Base-by-base conservation (phyloP, 768 basidiomycete genomes). In the Psilocybe subaeruginosa region DNA sequence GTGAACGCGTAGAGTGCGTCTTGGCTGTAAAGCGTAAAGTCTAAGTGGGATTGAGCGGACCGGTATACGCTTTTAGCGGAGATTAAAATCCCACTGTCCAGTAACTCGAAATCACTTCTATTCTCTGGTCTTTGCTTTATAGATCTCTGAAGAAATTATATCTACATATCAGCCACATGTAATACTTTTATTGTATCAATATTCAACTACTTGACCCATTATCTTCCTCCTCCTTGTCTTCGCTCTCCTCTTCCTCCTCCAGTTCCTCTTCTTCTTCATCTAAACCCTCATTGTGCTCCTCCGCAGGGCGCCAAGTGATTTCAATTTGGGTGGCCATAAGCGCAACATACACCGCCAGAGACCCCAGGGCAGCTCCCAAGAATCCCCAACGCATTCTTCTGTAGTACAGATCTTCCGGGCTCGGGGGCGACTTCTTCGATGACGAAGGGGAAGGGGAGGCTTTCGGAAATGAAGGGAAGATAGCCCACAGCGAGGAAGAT, bases 311-410 rank as follows among this genome's bases (percentile, higher is more conserved):
- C 53, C 48, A 59, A 62, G 57, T 39, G 35, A 56, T 31, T 60
- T 60, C 14, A 43, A 46, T 67, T 49, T 54, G 66, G 53, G 30
- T 60, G 48, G 68, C 69, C 39, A 74, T 68, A 11, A 76, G 59
- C 9, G 67, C 64, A 48, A 82, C 31, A 63, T 77, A 84, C 12
- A 78, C 75, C 31, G 69, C 76, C 1, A 83, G 64, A 30, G 79
- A 75, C 0, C 80, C 82, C 0, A 82, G 54, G 9, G 79, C 78
- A 16, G 82, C 70, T 1, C 80, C 79, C 19, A 81, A 70, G 73
- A 86, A 91, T 1, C 78, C 77, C 82, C 83, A 85, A 11, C 82
- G 78, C 72, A 80, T 80, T 47, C 79, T 73, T 47, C 73, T 77
- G 67, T 80, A 85, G 35, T 79, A 74, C 45, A 74, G 65, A 39